Conservation (phyloP, 305 asterid genomes). For the Caryopteris hybrid region DNA sequence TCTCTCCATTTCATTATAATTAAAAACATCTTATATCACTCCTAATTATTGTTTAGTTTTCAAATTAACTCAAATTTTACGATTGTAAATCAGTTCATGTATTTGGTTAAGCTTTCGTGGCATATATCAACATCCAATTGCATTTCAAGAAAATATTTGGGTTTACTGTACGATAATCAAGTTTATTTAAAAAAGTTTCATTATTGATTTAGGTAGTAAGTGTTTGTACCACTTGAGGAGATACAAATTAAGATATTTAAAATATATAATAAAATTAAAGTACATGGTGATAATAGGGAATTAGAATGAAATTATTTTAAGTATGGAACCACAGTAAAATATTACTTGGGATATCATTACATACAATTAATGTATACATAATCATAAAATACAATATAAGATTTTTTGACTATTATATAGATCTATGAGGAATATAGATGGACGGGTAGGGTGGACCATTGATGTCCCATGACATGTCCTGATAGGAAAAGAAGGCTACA, state of each 20-base stretch:
- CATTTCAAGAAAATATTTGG: no score
- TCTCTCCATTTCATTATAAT: not conserved
- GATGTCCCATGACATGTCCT: conserved; percentile 17
- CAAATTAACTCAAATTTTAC: no score
- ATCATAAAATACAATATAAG: not conserved
- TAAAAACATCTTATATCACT: not conserved
- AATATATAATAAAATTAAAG: not conserved
- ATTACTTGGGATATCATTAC: conserved; percentile 6
- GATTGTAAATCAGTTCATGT: not conserved
- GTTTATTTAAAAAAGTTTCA: no score
- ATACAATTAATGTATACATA: not conserved
- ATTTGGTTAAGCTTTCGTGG: not conserved
- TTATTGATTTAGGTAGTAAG: no score
- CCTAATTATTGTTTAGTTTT: no score
- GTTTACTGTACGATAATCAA: no score
- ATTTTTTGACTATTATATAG: not conserved
- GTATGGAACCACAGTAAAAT: not conserved
- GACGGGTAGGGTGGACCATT: conserved; percentile 22
- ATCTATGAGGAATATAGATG: conserved; percentile 15
- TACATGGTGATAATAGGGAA: not conserved
- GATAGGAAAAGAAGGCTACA: conserved; percentile 30
- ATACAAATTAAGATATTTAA: no score
- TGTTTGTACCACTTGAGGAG: no score
- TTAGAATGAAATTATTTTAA: not conserved
- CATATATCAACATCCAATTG: not conserved